Evolutionary conservation across 805 yeast genomes (phyloP), one percentile per base, ranked within the genome.

Genomic region (Jamesozyma spencerorum): DNA sequence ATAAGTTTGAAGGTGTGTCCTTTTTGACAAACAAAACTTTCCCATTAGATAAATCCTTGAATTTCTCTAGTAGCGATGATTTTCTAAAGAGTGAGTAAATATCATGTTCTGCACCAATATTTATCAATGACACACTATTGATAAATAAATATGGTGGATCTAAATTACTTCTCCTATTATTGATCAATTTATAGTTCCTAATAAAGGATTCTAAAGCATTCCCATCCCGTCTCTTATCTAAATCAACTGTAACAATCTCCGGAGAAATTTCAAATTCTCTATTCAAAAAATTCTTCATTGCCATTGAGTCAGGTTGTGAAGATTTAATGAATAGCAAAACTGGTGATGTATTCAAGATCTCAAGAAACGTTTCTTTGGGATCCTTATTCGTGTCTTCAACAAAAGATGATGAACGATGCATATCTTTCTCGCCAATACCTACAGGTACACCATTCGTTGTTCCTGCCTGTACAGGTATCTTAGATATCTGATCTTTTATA

Each of bases 161-260:
- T 12, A 34, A 5, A 6, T 18, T 32, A 4, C 13, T 31, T 10
- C 14, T 17, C 13, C 15, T 34, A 18, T 4, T 4, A 3, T 13
- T 34, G 14, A 24, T 34, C 15, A 35, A 18, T 18, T 27, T 35
- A 4, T 15, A 15, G n/a, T 20, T 12, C 36, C 36, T 35, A 41
- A 86, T 70, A 58, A 79, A 80, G 17, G 67, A 71, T 61, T 86
- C 95, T 45, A 87, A 69, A 48, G 72, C 79, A 2, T 63, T 57
- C 1, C 95, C 95, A 55, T 82, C 70, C 31, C 70, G 67, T 58
- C 85, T 92, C 51, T 69, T 70, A 58, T 87, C 95, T 37, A 86
- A 67, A 55, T 86, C 96, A 13, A 86, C 85, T 40, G 81, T 69
- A 4, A 70, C 58, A 1, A 86, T 87, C 30, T 69, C 67, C 1